A percentile compares a stretch with the other conserved stretches of the same genome.
Evolutionary conservation across 2,329 filamentous ascomycete genomes (phyloP).

Genomic region (Cercospora sesami): DNA sequence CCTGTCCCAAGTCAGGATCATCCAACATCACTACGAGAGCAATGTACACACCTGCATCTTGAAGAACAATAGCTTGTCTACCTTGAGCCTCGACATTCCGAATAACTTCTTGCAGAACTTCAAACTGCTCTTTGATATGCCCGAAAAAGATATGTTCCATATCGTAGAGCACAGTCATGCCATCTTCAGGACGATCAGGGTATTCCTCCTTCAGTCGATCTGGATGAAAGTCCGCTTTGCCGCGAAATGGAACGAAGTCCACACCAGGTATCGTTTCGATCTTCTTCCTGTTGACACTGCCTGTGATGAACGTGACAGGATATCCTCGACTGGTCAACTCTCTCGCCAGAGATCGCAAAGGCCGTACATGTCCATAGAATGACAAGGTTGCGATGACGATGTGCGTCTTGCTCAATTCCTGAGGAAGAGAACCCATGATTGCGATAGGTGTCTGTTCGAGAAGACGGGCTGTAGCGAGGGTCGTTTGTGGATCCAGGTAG

Average conservation of each 20-base stretch:
- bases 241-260: constrained; percentile 39
- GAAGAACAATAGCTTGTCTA: constrained; percentile 6
- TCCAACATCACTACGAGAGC: background rate
- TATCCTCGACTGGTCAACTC: constrained; percentile 46
- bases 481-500: background rate
- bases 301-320: constrained; percentile 47
- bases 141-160: constrained; percentile 14
- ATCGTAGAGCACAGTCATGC: constrained; percentile 14
- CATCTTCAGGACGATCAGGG: constrained; percentile 29
- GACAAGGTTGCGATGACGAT: constrained; percentile 30
- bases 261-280: constrained; percentile 43
- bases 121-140: constrained; percentile 5
- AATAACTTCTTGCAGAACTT: constrained; percentile 15
- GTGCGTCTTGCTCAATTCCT: constrained; percentile 10
- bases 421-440: background rate
- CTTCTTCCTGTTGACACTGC: constrained; percentile 39
- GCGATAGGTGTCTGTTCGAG: background rate
- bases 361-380: constrained; percentile 33
- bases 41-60: constrained; percentile 4
- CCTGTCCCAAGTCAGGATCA: background rate
- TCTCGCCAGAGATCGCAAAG: constrained; percentile 38
- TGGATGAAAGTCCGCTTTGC: constrained; percentile 29
- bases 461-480: background rate
- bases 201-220: constrained; percentile 31
- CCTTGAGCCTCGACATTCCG: background rate